A percentile compares a stretch with the other conserved stretches of the same genome.
phyloP scores from a whole-genome alignment of 208 protist genomes.

The Trypanosoma theileri region DNA sequence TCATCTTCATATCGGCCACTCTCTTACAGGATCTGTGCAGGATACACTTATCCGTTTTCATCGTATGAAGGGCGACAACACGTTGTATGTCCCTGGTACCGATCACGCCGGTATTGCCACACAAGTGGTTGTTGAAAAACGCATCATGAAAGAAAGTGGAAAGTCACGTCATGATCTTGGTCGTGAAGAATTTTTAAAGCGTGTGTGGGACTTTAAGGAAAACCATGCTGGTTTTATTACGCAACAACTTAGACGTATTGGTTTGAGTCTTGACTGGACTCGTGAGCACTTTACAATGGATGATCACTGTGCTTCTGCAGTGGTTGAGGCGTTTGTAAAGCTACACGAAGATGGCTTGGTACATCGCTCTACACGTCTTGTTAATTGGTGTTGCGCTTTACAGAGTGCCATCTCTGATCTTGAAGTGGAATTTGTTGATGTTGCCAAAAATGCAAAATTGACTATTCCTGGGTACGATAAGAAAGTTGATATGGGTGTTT shows the following conservation, averaged over 20 bases:
- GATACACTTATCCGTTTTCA: constrained; percentile 96
- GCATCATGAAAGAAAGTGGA: constrained; percentile 85
- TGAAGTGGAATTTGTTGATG: constrained; percentile 96
- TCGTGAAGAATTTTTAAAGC: constrained; percentile 95
- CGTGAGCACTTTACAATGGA: constrained; percentile 99
- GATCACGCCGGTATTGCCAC: constrained; percentile 99
- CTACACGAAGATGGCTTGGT: constrained; percentile 97
- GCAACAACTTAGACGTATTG: constrained; percentile 95
- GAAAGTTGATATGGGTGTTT: constrained; percentile 93
- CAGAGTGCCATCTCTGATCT: constrained; percentile 99
- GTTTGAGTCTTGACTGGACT: constrained; percentile 98
- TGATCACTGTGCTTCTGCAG: constrained; percentile 86
- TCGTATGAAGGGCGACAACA: constrained; percentile 96
- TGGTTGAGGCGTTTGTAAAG: constrained; percentile 96
- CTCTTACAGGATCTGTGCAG: constrained; percentile 96
- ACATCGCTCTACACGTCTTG: constrained; percentile 96
- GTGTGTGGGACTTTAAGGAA: constrained; percentile 98
- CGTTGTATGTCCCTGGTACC: constrained; percentile 98
- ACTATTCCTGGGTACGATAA: constrained; percentile 90
- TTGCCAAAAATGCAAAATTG: constrained; percentile 76
- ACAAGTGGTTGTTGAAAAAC: constrained; percentile 98
- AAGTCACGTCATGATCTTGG: constrained; percentile 96
- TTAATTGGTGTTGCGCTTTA: constrained; percentile 99
- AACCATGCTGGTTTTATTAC: constrained; percentile 95
- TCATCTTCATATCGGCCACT: constrained; percentile 99